phyloP scores from a whole-genome alignment of 1,284 basidiomycete genomes.

The Pseudomicrostroma phylloplanum region DNA sequence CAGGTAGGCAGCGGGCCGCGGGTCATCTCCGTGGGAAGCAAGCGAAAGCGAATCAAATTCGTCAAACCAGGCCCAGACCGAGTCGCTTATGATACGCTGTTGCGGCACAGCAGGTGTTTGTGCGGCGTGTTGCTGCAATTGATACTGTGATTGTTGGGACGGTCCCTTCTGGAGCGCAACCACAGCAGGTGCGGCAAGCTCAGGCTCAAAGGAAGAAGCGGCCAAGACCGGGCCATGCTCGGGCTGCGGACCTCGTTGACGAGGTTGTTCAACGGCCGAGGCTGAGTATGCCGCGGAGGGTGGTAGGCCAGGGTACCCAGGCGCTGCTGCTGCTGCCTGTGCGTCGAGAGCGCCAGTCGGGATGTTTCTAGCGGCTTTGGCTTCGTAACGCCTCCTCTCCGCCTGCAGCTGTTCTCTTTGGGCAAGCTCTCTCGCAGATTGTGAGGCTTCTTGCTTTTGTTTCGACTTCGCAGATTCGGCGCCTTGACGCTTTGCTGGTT shows the following conservation, averaged over 20 bases:
- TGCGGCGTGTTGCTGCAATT: conserved; percentile 5
- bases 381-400: not conserved
- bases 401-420: not conserved
- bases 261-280: not conserved
- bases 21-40: conserved; percentile 17
- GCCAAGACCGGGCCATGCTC: not conserved
- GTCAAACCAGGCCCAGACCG: conserved; percentile 46
- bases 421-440: not conserved
- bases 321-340: not conserved
- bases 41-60: conserved; percentile 18
- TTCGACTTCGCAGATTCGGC: not conserved
- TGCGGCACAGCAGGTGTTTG: conserved; percentile 18
- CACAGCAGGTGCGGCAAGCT: not conserved
- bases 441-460: not conserved
- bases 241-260: conserved; percentile 4
- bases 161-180: not conserved
- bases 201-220: not conserved
- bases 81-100: conserved; percentile 45
- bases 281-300: conserved; percentile 6
- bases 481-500: not conserved
- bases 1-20: conserved; percentile 19
- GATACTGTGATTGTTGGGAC: conserved; percentile 6
- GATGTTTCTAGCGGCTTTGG: not conserved
- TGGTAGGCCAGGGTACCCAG: not conserved
- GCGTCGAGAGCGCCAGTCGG: not conserved